These are phyloP conservation scores for Aquanectria penicillioides DNA, from an alignment of 2,329 filamentous ascomycete genomes.

Conservation along the genomic window DNA sequence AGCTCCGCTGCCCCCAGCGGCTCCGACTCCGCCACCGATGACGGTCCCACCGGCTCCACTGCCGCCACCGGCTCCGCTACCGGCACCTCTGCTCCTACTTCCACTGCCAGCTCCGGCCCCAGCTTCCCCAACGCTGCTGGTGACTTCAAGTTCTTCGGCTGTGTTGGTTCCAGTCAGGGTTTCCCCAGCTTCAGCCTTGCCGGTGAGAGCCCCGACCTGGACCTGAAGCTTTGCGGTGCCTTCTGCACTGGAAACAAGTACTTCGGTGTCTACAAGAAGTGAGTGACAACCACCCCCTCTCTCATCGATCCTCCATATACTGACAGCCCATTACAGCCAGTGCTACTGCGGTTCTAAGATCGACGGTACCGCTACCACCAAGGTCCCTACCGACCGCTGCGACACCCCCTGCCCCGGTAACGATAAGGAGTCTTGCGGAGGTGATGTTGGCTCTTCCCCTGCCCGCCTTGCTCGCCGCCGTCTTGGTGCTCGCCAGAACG, in stretches of 20 bases:
- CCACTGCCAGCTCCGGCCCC: slow-evolving; percentile 32
- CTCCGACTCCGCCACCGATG: neutral
- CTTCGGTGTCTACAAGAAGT: slow-evolving; percentile 42
- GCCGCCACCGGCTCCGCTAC: slow-evolving; percentile 53
- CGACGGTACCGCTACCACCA: slow-evolving; percentile 12
- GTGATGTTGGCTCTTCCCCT: slow-evolving; percentile 24
- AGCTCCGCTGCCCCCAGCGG: neutral
- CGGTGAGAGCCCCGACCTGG: too few relatives aligned
- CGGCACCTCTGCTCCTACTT: slow-evolving; percentile 41
- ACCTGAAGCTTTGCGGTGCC: too few relatives aligned
- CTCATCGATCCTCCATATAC: neutral
- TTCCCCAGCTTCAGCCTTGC: too few relatives aligned
- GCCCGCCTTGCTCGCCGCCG: slow-evolving; percentile 10
- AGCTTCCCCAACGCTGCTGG: too few relatives aligned
- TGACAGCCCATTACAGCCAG: slow-evolving; percentile 18
- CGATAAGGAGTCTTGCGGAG: slow-evolving; percentile 34
- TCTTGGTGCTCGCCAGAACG: slow-evolving; percentile 28
- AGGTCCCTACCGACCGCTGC: slow-evolving; percentile 21
- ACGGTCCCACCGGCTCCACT: slow-evolving; percentile 15
- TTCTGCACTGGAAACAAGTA: too few relatives aligned
- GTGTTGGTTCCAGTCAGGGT: slow-evolving; percentile 38
- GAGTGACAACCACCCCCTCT: slow-evolving; percentile 1
- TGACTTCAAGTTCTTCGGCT: slow-evolving; percentile 44
- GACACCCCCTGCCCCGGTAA: slow-evolving; percentile 37
- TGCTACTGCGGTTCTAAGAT: slow-evolving; percentile 38